These are phyloP conservation scores for Aspergillus ellipticus DNA, from an alignment of 495 filamentous ascomycete genomes.

Conservation along the genomic window DNA sequence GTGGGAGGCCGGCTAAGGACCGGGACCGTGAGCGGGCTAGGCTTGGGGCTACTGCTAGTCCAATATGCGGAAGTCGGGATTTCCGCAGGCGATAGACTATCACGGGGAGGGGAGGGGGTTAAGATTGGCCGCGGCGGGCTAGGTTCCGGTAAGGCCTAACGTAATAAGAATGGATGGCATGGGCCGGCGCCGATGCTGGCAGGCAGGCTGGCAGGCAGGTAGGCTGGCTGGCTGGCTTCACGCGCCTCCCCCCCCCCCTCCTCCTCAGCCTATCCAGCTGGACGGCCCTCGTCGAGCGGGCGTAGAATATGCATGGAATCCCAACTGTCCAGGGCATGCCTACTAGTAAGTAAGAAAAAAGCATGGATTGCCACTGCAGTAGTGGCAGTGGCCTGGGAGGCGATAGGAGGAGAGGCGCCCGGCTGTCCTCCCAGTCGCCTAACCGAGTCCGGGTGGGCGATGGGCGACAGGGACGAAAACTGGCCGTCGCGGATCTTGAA, in stretches of 20 bases:
- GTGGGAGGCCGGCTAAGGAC: too few species aligned
- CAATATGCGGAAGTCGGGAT: conserved; percentile 19
- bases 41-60: conserved; percentile 9
- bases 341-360: neutral
- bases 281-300: conserved; percentile 24
- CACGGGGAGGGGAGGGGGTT: neutral
- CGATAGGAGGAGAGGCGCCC: too few species aligned
- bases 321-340: neutral
- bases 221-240: neutral
- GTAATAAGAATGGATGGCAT: conserved; percentile 15
- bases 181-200: conserved; percentile 8
- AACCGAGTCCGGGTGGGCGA: too few species aligned
- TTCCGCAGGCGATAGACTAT: conserved; percentile 17
- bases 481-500: neutral
- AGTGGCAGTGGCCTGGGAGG: neutral
- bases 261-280: neutral
- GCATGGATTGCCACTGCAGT: neutral
- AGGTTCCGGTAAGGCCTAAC: conserved; percentile 2
- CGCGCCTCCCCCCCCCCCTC: neutral
- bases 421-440: neutral
- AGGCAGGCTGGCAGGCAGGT: too few species aligned
- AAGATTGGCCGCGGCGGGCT: conserved; percentile 7
- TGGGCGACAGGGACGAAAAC: too few species aligned
- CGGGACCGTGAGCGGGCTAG: conserved; percentile 1
- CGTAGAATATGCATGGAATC: conserved; percentile 47